These are phyloP conservation scores for Trypanosoma boissoni DNA, from an alignment of 208 protist species.

Conservation along the genomic window DNA sequence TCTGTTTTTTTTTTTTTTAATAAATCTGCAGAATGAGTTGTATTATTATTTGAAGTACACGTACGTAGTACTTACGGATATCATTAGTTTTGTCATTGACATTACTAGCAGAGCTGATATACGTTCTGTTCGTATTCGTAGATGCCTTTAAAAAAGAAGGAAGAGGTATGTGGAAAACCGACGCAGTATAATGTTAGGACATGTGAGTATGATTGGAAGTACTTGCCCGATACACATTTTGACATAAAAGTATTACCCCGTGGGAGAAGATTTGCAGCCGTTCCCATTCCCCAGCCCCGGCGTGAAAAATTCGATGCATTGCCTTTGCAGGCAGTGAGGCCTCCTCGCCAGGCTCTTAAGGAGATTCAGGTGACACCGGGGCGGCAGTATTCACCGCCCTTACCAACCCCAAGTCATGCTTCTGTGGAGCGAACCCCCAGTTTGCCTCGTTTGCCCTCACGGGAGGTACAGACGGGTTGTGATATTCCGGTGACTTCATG, in stretches of 20 bases:
- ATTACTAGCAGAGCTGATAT: neutral
- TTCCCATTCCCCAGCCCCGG: neutral
- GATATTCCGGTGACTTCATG: constrained; percentile 24
- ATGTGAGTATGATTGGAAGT: constrained; percentile 67
- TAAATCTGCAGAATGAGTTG: no score
- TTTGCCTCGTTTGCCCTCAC: no score
- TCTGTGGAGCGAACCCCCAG: no score
- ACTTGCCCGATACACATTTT: constrained; percentile 60
- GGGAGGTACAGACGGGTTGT: neutral
- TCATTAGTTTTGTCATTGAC: no score
- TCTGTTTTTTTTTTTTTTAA: no score
- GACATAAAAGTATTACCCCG: constrained; percentile 19
- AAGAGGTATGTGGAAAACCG: constrained; percentile 77
- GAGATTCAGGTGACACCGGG: constrained; percentile 4
- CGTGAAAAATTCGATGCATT: no score
- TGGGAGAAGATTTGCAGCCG: constrained; percentile 9
- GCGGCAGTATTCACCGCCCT: neutral
- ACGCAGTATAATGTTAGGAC: constrained; percentile 81
- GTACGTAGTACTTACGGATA: no score
- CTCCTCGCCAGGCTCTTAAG: neutral
- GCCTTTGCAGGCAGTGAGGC: no score
- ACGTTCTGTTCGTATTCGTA: neutral
- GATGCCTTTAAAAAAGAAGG: constrained; percentile 29
- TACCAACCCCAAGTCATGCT: neutral
- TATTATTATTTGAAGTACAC: no score